Evolutionary conservation across 352 stramenopile genomes (phyloP).

Genomic region (Globisporangium paroecandrum): DNA sequence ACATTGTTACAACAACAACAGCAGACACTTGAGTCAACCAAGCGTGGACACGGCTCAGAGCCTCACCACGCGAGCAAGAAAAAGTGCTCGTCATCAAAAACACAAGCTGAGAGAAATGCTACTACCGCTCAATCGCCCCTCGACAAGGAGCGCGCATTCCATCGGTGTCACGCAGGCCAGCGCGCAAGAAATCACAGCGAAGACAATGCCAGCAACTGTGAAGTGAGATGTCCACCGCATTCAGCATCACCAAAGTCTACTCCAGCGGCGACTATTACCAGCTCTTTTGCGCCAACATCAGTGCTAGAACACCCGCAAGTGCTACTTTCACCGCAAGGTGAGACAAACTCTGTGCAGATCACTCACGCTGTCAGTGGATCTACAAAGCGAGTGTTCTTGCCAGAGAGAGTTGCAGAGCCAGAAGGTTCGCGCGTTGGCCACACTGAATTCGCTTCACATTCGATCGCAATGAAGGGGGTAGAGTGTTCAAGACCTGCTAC

Average conservation of each 20-base stretch:
- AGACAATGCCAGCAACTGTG: neutral
- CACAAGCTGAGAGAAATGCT: neutral
- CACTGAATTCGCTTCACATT: neutral
- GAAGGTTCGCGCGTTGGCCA: neutral
- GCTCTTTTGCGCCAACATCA: neutral
- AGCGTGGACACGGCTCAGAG: neutral
- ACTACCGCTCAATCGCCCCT: neutral
- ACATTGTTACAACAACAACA: conserved; percentile 24
- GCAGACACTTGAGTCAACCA: neutral
- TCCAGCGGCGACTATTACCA: too few relatives aligned
- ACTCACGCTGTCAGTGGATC: neutral
- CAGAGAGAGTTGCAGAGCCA: neutral
- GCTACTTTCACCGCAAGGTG: neutral
- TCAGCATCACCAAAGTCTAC: neutral
- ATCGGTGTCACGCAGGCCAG: neutral
- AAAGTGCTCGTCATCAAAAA: neutral
- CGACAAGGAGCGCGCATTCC: neutral
- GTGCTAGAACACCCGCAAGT: neutral
- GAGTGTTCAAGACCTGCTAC: neutral
- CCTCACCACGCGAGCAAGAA: neutral
- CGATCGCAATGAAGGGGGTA: neutral
- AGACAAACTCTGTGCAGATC: neutral
- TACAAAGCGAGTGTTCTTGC: neutral
- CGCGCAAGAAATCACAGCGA: neutral
- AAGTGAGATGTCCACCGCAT: neutral